Evolutionary conservation across 768 basidiomycete genomes (phyloP).

Genomic region (Postia placenta): DNA sequence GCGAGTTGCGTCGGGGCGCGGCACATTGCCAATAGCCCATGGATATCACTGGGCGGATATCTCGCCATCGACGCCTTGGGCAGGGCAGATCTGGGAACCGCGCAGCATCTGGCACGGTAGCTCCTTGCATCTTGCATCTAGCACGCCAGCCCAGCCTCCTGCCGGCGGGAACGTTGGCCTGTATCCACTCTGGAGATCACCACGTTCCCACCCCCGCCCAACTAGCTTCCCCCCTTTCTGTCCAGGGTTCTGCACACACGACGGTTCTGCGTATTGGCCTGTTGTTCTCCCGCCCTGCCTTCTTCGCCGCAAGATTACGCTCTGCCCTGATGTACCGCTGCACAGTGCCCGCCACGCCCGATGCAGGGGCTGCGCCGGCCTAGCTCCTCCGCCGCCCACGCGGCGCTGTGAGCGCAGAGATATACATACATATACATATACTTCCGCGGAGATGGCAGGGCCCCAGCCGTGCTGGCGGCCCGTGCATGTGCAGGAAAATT

Average conservation of each 20-base stretch:
- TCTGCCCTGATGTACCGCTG: slow-evolving; percentile 3
- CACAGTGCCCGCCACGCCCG: not conserved
- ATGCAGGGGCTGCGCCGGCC: slow-evolving; percentile 1
- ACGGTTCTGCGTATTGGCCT: not conserved
- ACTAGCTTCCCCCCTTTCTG: no score
- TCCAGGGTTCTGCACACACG: no score
- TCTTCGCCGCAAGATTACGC: not conserved
- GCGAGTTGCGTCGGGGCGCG: not conserved
- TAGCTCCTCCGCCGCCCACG: not conserved
- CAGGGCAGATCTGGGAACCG: slow-evolving; percentile 2
- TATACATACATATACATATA: not conserved
- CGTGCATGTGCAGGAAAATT: not conserved
- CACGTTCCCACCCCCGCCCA: no score
- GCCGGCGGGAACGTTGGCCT: slow-evolving; percentile 2
- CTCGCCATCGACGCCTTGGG: not conserved
- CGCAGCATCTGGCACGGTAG: no score
- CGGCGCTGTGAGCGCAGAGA: not conserved
- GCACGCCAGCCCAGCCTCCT: no score
- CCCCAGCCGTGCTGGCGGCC: not conserved
- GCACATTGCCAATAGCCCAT: no score
- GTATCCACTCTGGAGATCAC: not conserved
- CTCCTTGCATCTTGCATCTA: no score
- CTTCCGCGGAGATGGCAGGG: not conserved
- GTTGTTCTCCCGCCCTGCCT: not conserved
- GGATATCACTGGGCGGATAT: no score